These are phyloP conservation scores for Coriaria nepalensis DNA, from an alignment of 306 rosid species.

Conservation along the genomic window DNA sequence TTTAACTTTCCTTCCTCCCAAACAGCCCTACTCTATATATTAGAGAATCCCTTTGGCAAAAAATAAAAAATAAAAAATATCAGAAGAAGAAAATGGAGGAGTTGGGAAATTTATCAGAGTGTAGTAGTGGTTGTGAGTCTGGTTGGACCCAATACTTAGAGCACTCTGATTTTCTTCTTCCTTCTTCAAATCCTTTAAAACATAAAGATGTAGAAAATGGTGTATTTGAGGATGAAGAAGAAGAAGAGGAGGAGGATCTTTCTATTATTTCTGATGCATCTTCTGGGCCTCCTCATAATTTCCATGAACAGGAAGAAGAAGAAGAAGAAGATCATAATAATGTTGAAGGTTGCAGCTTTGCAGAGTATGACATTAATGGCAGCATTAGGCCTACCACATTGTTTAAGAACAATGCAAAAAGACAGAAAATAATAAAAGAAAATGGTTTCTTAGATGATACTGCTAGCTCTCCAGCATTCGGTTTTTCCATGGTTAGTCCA, in stretches of 20 bases:
- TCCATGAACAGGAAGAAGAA: slow-evolving; percentile 30
- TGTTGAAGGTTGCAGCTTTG: too few species aligned
- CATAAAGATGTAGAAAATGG: slow-evolving; percentile 1
- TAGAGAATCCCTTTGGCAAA: slow-evolving; percentile 11
- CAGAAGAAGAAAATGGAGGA: slow-evolving; percentile 38
- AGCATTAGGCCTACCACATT: slow-evolving; percentile 21
- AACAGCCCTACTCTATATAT: slow-evolving; percentile 12
- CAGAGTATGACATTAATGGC: too few species aligned
- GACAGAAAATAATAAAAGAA: slow-evolving; percentile 32
- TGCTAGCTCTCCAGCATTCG: slow-evolving; percentile 67
- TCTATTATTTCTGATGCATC: slow-evolving; percentile 99
- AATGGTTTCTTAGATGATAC: slow-evolving; percentile 64
- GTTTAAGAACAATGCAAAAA: slow-evolving; percentile 25
- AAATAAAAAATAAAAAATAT: slow-evolving; percentile 6
- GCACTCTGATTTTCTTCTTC: slow-evolving; percentile 30
- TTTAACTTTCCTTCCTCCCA: slow-evolving; percentile 20
- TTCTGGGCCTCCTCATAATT: slow-evolving; percentile 90
- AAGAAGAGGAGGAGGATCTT: slow-evolving; percentile 58
- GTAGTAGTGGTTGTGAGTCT: slow-evolving; percentile 80
- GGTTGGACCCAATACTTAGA: slow-evolving; percentile 94
- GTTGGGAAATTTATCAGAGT: slow-evolving; percentile 40
- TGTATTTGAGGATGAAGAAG: slow-evolving; percentile 19
- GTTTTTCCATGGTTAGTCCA: slow-evolving; percentile 44
- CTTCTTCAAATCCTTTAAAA: slow-evolving; percentile 27
- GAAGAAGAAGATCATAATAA: too few species aligned